Base-by-base conservation (phyloP, 2,329 filamentous ascomycete genomes). In the Hypoxylon sp. region DNA sequence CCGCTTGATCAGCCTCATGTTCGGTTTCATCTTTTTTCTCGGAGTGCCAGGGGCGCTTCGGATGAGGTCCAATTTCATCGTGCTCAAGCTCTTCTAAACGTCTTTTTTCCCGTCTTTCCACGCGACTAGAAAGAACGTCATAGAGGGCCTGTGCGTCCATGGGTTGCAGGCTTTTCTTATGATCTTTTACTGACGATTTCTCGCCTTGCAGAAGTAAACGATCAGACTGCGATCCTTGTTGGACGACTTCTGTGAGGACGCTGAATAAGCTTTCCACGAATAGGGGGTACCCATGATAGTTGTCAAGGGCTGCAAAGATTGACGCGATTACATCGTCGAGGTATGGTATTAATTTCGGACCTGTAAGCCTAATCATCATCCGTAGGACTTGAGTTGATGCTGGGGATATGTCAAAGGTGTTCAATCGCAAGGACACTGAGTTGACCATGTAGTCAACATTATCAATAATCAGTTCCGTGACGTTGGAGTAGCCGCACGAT, bases 391-490 rank as follows among this genome's bases (percentile, higher is more conserved):
- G 91, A 2, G 94, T 94, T 2, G 93, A 94, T 68, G 97, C 92
- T 1, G 95, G 94, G 0, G 94, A 95, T 55, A 98, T 90, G 69
- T 97, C 94, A 69, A 97, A 93, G 0, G 92, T 93, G 73, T 97
- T 97, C 6, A 99, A 85, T 67, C 94, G 92, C 65, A 98, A 80
- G 0, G 92, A 93, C 14, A 99, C 88, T 0, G 96, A 93, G 75
- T 98, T 98, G 65, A 98, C 90, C 79, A 99, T 91, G 77, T 99
- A 99, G 78, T 99, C 96, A 14, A 93, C 94, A 66, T 99, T 99
- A 55, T 91, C 89, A 27, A 98, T 87, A 39, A 99, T 90, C 69
- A 99, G 82, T 14, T 92, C 88, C 25, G 91, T 90, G 3, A 95
- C 91, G 71, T 85, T 89, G 0, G 75, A 67, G 73, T 98, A 99